Evolutionary conservation across 73 alveolate species (phyloP).

Genomic region (Tetrahymena elliotti): DNA sequence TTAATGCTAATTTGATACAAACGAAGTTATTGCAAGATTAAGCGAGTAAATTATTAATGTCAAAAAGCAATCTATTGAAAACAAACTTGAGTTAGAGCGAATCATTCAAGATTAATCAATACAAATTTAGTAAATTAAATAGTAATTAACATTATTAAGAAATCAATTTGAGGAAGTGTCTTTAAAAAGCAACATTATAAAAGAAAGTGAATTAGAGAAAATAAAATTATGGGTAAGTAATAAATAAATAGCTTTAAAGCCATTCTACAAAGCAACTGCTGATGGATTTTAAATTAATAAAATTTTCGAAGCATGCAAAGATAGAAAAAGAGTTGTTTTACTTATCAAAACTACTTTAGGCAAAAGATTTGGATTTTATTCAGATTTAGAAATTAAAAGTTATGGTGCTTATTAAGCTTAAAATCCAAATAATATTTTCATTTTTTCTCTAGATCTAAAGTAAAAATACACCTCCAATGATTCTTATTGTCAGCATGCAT

Average conservation of each 20-base stretch:
- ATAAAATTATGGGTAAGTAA: not conserved
- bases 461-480: not conserved
- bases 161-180: too few relatives aligned
- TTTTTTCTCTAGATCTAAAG: not conserved
- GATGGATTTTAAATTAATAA: not conserved
- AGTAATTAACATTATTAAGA: too few relatives aligned
- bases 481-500: not conserved
- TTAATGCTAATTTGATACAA: too few relatives aligned
- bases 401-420: not conserved
- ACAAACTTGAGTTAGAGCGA: too few relatives aligned
- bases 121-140: too few relatives aligned
- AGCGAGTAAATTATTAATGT: too few relatives aligned
- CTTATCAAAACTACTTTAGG: not conserved
- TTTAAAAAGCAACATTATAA: not conserved
- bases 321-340: too few relatives aligned
- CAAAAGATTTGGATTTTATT: not conserved
- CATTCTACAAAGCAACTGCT: not conserved
- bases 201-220: not conserved
- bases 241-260: not conserved
- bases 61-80: too few relatives aligned
- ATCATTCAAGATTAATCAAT: too few relatives aligned
- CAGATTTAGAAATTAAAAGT: not conserved
- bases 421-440: not conserved
- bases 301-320: not conserved
- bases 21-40: too few relatives aligned